A percentile compares a stretch with the other conserved stretches of the same genome.
These are phyloP conservation scores for Triticum timopheevii DNA, from an alignment of 176 grass and related monocot species.

Conservation along the genomic window DNA sequence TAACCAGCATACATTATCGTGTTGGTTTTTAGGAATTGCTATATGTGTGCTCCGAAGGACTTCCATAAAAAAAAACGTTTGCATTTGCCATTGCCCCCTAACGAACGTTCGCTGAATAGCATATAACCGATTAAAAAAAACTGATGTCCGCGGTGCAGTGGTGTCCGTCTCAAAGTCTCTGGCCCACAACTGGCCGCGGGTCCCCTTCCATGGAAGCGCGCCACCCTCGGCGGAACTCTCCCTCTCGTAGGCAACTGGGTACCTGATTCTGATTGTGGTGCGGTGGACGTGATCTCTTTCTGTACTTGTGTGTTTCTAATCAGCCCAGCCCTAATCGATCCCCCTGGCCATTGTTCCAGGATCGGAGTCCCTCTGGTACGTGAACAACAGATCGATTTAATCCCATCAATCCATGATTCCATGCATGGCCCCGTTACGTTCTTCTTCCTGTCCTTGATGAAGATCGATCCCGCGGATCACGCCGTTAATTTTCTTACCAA, in stretches of 20 bases:
- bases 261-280: neutral
- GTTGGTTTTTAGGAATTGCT: no score
- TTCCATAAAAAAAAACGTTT: no score
- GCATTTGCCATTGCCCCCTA: no score
- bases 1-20: no score
- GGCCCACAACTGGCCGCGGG: neutral
- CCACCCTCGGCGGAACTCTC: neutral
- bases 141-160: neutral
- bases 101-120: no score
- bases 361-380: neutral
- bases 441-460: neutral
- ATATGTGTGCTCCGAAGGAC: no score
- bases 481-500: neutral
- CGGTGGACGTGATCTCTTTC: neutral
- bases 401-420: neutral
- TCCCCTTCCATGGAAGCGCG: constrained; percentile 5
- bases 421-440: neutral
- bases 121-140: neutral
- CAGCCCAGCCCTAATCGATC: neutral
- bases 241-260: neutral
- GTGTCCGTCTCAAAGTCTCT: neutral
- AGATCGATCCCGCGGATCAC: neutral
- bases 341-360: neutral
- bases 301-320: neutral
- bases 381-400: neutral